phyloP scores from a whole-genome alignment of 2,329 filamentous ascomycete species.

The Trichoderma sp. region DNA sequence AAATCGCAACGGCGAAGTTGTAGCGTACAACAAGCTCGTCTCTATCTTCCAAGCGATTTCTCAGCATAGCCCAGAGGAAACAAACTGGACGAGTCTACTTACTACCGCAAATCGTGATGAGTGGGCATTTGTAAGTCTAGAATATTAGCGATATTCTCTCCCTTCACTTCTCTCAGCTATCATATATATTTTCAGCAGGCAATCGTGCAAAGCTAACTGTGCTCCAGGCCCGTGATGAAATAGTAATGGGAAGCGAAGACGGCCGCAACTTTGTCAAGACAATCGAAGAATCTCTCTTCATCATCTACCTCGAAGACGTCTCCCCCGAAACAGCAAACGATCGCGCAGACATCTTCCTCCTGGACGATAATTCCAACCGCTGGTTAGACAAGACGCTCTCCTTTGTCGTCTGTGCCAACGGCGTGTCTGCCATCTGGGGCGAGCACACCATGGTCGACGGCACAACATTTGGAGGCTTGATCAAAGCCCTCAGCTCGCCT shows the following conservation, averaged over 20 bases:
- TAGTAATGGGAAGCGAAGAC: not conserved
- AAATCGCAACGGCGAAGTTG: not conserved
- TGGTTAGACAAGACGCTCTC: slow-evolving; percentile 20
- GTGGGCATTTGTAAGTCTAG: slow-evolving; percentile 19
- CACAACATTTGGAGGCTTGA: slow-evolving; percentile 6
- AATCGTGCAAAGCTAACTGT: not conserved
- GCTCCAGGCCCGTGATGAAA: not conserved
- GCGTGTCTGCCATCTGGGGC: slow-evolving; percentile 9
- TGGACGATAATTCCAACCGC: slow-evolving; percentile 19
- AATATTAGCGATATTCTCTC: no score
- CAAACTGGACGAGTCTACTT: slow-evolving; percentile 9
- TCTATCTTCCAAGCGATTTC: not conserved
- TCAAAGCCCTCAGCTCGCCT: not conserved
- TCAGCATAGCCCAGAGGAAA: not conserved
- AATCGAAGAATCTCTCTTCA: slow-evolving; percentile 17
- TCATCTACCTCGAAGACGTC: slow-evolving; percentile 19
- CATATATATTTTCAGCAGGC: no score
- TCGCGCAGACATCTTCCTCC: not conserved
- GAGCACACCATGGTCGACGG: slow-evolving; percentile 21
- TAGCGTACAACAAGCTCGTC: not conserved
- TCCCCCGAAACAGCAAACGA: not conserved
- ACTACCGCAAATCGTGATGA: slow-evolving; percentile 19
- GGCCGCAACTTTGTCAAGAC: not conserved
- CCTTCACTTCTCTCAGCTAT: no score
- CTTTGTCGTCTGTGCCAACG: slow-evolving; percentile 20